Conservation (phyloP, 2,329 filamentous ascomycete species). For the Sarocladium strictum region DNA sequence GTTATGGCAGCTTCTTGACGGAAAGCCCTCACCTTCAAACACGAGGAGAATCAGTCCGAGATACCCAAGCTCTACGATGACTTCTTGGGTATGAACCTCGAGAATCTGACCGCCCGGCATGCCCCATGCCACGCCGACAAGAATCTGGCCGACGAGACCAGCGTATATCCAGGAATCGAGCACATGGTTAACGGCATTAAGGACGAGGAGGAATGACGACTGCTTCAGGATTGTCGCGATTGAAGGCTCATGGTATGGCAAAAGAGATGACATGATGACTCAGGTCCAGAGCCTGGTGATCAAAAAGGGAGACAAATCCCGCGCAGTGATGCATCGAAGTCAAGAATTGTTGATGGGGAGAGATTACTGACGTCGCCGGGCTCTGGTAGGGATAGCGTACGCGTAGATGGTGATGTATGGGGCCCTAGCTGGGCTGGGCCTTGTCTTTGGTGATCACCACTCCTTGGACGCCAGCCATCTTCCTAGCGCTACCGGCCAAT, state of each 20-base stretch:
- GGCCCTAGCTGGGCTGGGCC: too few relatives aligned
- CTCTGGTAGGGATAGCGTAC: too few relatives aligned
- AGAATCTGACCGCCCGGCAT: constrained; percentile 60
- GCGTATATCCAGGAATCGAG: constrained; percentile 60
- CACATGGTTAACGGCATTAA: constrained; percentile 52
- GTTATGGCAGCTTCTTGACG: too few relatives aligned
- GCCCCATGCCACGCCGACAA: constrained; percentile 66
- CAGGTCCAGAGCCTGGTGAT: too few relatives aligned
- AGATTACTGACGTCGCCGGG: too few relatives aligned
- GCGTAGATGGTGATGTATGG: too few relatives aligned
- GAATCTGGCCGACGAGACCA: constrained; percentile 65
- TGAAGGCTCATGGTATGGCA: constrained; percentile 57
- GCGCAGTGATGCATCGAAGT: too few relatives aligned
- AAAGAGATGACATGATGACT: constrained; percentile 18
- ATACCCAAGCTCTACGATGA: constrained; percentile 63
- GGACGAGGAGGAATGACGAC: constrained; percentile 54
- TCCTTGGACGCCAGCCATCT: too few relatives aligned
- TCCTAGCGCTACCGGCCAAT: too few relatives aligned
- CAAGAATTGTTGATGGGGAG: too few relatives aligned
- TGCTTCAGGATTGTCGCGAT: constrained; percentile 54
- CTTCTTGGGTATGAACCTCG: constrained; percentile 40
- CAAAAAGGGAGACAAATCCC: too few relatives aligned
- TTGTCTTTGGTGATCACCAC: too few relatives aligned
- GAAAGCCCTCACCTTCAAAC: constrained; percentile 49
- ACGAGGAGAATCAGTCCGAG: constrained; percentile 67